Evolutionary conservation across 371 early-diverging fungal species (phyloP), one percentile per base, ranked within the genome.

Genomic region (Syncephalis fuscata): DNA sequence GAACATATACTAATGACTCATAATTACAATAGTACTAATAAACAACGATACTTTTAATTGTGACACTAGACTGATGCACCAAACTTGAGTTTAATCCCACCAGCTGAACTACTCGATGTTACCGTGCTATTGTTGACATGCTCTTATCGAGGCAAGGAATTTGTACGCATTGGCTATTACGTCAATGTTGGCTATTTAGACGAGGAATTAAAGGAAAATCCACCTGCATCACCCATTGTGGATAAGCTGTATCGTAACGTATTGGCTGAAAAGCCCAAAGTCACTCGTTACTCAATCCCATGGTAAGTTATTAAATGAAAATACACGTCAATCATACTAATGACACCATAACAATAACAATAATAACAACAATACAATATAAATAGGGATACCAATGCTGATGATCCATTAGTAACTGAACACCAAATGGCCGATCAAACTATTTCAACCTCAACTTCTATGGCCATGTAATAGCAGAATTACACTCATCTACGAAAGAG

Each of bases 121-220:
- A 88, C 92, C 1, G 93, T 91, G 19, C 75, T 97, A 21, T 62
- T 92, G 42, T 70, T 97, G 44, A 81, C 85, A 49, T 91, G 90
- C 61, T 76, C 80, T 20, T 97, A 94, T 60, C 68, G 73, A 53
- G 79, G 76, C 37, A 74, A 78, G 54, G 92, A 92, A 64, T 97
- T 94, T 69, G 85, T 92, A 39, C 79, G 93, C 51, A 86, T 95
- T 49, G 96, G 94, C 14, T 97, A 93, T 67, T 91, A 89, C 55
- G 90, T 93, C 45, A 86, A 94, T 65, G 93, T 88, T 63, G 86
- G 88, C 52, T 91, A 93, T 60, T 47, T 58, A n/a, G 88, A 89
- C 46, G 80, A 80, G 58, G 73, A 65, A 48, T 54, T 83, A 46
- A 62, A 67, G 52, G 68, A 71, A 48, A 67, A 69, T 44, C 85